Evolutionary conservation across 805 yeast species (phyloP).

Genomic region (Myxozyma vanderwaltii): DNA sequence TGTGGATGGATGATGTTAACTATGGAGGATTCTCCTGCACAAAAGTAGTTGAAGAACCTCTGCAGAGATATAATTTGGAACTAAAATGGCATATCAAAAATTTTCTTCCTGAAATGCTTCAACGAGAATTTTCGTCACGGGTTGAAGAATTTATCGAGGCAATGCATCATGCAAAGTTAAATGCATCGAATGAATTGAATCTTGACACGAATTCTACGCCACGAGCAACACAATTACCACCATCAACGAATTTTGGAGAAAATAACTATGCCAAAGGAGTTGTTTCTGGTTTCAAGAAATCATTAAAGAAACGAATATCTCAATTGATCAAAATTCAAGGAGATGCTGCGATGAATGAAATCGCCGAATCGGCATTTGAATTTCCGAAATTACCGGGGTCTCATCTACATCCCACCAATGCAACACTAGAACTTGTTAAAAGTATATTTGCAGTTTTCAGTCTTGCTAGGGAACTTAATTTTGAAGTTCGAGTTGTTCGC

Average conservation of each 20-base stretch:
- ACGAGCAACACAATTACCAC: slow-evolving; percentile 22
- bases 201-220: slow-evolving; percentile 37
- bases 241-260: neutral
- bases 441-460: slow-evolving; percentile 69
- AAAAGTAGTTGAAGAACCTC: slow-evolving; percentile 41
- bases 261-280: slow-evolving; percentile 45
- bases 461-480: slow-evolving; percentile 60
- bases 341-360: slow-evolving; percentile 69
- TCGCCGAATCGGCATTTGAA: slow-evolving; percentile 60
- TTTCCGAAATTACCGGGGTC: slow-evolving; percentile 82
- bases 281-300: slow-evolving; percentile 25
- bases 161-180: slow-evolving; percentile 57
- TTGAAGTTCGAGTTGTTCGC: slow-evolving; percentile 75
- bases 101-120: slow-evolving; percentile 73
- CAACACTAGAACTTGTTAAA: slow-evolving; percentile 79
- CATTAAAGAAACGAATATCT: slow-evolving; percentile 61
- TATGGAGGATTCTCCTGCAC: slow-evolving; percentile 68
- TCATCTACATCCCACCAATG: slow-evolving; percentile 59
- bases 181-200: slow-evolving; percentile 21
- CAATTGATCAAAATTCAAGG: slow-evolving; percentile 68
- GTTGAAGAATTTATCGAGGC: slow-evolving; percentile 71
- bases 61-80: slow-evolving; percentile 44
- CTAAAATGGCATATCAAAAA: slow-evolving; percentile 78
- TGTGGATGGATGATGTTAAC: slow-evolving; percentile 94
- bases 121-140: slow-evolving; percentile 88